A percentile compares a stretch with the other conserved stretches of the same genome.
Evolutionary conservation across 75 land plant genomes (phyloP).

Genomic region (Pseudotsuga menziesii): DNA sequence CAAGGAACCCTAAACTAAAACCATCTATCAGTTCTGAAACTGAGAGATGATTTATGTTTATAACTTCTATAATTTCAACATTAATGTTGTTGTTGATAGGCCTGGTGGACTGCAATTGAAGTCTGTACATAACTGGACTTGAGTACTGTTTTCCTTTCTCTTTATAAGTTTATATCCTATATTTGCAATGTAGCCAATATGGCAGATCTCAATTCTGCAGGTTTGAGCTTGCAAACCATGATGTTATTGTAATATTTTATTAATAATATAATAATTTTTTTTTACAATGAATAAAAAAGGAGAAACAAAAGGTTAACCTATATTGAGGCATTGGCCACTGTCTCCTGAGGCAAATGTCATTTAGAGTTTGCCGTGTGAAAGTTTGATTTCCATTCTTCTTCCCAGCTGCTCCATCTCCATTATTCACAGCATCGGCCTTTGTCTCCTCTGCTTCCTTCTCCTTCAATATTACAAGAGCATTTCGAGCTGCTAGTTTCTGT

Average conservation of each 20-base stretch:
- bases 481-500: constrained; percentile 95
- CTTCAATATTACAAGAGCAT: constrained; percentile 86
- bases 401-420: constrained; percentile 34
- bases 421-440: constrained; percentile 34
- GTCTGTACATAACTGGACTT: background rate
- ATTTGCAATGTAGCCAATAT: background rate
- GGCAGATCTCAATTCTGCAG: background rate
- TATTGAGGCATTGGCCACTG: constrained; percentile 99
- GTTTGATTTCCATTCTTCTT: constrained; percentile 66
- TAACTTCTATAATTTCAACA: background rate
- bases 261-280: background rate
- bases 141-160: background rate
- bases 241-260: background rate
- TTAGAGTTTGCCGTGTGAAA: constrained; percentile 89
- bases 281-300: background rate
- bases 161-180: background rate
- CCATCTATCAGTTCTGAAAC: background rate
- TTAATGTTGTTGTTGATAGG: background rate
- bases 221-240: background rate
- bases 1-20: background rate
- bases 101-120: background rate
- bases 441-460: constrained; percentile 77
- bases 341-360: constrained; percentile 86
- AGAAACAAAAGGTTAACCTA: constrained; percentile 29
- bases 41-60: background rate